Evolutionary conservation across 352 stramenopile genomes (phyloP).

Genomic region (Phytophthora podocarpi): DNA sequence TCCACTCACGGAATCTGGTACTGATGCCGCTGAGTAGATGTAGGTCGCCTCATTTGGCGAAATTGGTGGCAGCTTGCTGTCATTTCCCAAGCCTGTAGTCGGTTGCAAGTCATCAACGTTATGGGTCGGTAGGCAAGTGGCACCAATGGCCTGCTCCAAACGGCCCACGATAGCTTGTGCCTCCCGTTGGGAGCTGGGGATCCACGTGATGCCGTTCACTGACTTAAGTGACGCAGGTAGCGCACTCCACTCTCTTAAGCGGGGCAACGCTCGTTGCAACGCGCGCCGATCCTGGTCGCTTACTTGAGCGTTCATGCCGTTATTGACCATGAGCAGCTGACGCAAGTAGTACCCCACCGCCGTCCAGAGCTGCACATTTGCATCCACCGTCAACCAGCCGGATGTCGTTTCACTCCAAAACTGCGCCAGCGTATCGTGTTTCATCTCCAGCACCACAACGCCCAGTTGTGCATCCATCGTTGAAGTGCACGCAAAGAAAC

Average conservation of each 20-base stretch:
- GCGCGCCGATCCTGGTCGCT: constrained; percentile 56
- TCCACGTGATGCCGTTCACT: constrained; percentile 45
- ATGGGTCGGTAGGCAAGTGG: constrained; percentile 18
- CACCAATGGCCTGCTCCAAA: constrained; percentile 57
- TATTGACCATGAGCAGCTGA: constrained; percentile 50
- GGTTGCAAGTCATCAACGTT: constrained; percentile 21
- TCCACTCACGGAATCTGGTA: constrained; percentile 18
- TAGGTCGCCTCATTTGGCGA: constrained; percentile 42
- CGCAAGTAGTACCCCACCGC: constrained; percentile 65
- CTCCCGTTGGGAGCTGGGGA: constrained; percentile 54
- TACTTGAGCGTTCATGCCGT: constrained; percentile 32
- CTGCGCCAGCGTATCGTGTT: constrained; percentile 35
- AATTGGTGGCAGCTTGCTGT: constrained; percentile 44
- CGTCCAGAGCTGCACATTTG: constrained; percentile 61
- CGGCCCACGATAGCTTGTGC: constrained; percentile 58
- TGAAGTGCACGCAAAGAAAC: constrained; percentile 62
- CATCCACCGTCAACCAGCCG: constrained; percentile 44
- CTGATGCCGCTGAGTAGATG: constrained; percentile 40
- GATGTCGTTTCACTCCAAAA: constrained; percentile 37
- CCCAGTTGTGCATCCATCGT: constrained; percentile 52
- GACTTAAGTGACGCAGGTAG: constrained; percentile 39
- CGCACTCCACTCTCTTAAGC: constrained; percentile 64
- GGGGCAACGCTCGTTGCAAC: constrained; percentile 49
- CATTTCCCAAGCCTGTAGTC: constrained; percentile 16
- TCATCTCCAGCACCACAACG: constrained; percentile 51